Evolutionary conservation across 2,329 filamentous ascomycete genomes (phyloP).

Genomic region (Elsinoe necatrix): DNA sequence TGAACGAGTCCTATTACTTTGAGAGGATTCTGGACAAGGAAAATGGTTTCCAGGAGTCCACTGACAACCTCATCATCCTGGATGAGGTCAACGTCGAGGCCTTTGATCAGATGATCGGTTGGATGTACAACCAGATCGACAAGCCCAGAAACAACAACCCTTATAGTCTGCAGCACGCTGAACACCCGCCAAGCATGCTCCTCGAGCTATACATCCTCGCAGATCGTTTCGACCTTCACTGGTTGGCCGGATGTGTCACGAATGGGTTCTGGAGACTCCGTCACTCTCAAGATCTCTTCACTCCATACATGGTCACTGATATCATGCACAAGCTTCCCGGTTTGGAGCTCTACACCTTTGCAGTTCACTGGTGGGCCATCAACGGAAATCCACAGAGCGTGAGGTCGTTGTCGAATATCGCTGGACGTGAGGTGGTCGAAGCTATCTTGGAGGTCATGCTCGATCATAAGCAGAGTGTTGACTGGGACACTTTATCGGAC

Average conservation of each 20-base stretch:
- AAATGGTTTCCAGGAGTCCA: neutral
- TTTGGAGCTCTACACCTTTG: neutral
- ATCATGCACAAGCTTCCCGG: neutral
- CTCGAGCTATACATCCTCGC: neutral
- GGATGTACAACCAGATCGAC: neutral
- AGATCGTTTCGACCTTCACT: neutral
- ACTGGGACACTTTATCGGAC: neutral
- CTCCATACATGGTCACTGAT: neutral
- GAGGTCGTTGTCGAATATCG: neutral
- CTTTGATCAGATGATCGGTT: neutral
- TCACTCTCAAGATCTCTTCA: neutral
- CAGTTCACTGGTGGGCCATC: neutral
- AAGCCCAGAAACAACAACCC: neutral
- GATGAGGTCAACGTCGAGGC: neutral
- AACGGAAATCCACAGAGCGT: neutral
- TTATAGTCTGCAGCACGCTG: neutral
- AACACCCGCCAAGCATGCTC: neutral
- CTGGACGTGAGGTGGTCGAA: neutral
- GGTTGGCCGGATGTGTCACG: neutral
- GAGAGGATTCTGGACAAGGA: neutral
- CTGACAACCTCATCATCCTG: neutral
- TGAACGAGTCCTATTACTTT: neutral
- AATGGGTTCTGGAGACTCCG: neutral
- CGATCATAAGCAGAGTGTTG: neutral
- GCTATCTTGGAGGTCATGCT: neutral